Evolutionary conservation across 78 protist genomes (phyloP), one percentile per base, ranked within the genome.

Genomic region (Isochrysis galbana): DNA sequence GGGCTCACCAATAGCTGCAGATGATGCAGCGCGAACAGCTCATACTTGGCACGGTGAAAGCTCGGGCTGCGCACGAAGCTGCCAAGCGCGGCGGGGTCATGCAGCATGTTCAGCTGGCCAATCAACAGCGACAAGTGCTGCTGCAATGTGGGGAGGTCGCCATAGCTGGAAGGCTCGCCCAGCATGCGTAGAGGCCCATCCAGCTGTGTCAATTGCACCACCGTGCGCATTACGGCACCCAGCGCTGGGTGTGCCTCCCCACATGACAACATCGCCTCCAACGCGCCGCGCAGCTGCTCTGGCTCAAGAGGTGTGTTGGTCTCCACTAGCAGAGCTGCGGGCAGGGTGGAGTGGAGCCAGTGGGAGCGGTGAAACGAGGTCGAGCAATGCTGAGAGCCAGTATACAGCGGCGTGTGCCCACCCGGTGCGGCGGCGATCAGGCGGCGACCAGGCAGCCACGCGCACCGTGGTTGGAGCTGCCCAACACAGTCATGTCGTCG

Each of bases 11-110:
- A 4, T 19, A 70, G 41, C 41, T 70, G 80, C 41, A 34, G 7
- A 41, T 70, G 80, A 36, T 70, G 80, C 80, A 70, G 17, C 80
- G 80, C 80, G 17, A 70, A 70, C 32, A 70, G 80, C 80, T 70
- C 80, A 22, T 17, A 70, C 80, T 70, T 70, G 2, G 80, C 3
- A 21, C 80, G 80, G 45, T 14, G 5, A 41, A 70, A 70, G 80
- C 7, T 7, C 23, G 42, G 80, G 41, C 41, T n/a, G 29, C 36
- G 34, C 80, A 70, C 44, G 80, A 36, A 34, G n/a, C 0, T 41
- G 80, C 80, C 41, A 41, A n/a, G 34, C 34, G 1, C 21, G 45
- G 5, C 1, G 32, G 34, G 5, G 11, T 70, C 80, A 41, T 70
- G 80, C 41, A 70, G 80, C 41, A 34, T n/a, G 80, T 70, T 70